Evolutionary conservation across 495 filamentous ascomycete genomes (phyloP), one percentile per base, ranked within the genome.

Genomic region (Hypoxylon fragiforme): DNA sequence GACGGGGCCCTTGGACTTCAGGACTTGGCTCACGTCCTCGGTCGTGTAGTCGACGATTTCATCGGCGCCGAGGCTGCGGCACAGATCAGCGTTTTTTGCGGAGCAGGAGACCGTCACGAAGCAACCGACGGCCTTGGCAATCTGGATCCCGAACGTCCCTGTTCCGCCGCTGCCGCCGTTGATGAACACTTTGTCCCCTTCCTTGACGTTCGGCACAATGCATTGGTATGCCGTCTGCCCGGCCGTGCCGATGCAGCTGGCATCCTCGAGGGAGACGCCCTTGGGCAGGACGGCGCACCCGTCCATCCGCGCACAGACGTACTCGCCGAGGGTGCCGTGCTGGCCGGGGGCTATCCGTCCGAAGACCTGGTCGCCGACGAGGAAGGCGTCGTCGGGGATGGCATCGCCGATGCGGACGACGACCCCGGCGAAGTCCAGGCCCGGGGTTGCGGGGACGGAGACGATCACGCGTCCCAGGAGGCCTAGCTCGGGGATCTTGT

Each of bases 21-120:
- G 57, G 6, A 55, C 68, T 7, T 73, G 62, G 32, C 77, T 56
- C 1, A 88, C 70, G 64, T 84, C 70, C 12, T 67, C 54, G 1
- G 68, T 60, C n/a, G 77, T 83, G 60, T 91, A 91, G 61, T 91
- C 85, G 34, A 91, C 73, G 2, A 88, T 74, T 45, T 84, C 79
- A 57, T 89, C 85, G 3, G 86, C 87, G 0, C 87, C 87, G 1
- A 90, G 67, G 9, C 64, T 64, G 26, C 71, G 71, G 57, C 80
- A 83, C 0, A 87, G 68, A 39, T 81, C 76, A 0, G 75, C 68
- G 64, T 89, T 90, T 7, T 65, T 61, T 5, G 70, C 74, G 7
- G 83, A 87, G 48, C 85, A 89, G 0, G 77, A 77, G 2, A 73
- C 68, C 1, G 81, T 84, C 20, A 89, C 85, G 55, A 80, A 73